phyloP scores from a whole-genome alignment of 768 basidiomycete species.

The Russula lepida region DNA sequence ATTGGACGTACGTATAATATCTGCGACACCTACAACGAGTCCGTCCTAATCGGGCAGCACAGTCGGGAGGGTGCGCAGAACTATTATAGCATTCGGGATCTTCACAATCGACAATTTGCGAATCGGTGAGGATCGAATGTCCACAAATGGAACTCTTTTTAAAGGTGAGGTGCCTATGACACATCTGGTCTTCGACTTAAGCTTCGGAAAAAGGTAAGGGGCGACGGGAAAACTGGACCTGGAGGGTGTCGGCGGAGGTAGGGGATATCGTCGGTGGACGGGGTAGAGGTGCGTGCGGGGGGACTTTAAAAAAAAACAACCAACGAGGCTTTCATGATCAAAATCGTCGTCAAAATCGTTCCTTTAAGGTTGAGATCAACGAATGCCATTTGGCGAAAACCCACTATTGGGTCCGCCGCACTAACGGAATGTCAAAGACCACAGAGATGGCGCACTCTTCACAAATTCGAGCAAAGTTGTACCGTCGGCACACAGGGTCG shows the following conservation, averaged over 20 bases:
- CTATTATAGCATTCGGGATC: constrained; percentile 39
- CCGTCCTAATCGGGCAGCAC: constrained; percentile 27
- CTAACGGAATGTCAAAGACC: not conserved
- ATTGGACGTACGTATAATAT: constrained; percentile 41
- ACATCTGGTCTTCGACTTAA: constrained; percentile 37
- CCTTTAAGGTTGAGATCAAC: constrained; percentile 14
- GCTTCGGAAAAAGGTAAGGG: constrained; percentile 1
- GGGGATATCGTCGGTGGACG: constrained; percentile 12
- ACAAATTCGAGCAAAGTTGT: not conserved
- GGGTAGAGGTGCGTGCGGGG: not conserved
- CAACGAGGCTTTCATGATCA: constrained; percentile 7
- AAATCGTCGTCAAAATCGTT: not conserved
- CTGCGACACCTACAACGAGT: constrained; percentile 38
- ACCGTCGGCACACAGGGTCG: too few relatives aligned
- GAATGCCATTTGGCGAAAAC: not conserved
- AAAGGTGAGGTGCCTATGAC: constrained; percentile 53
- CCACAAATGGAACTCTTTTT: constrained; percentile 42
- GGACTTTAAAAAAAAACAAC: not conserved
- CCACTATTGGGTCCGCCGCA: not conserved
- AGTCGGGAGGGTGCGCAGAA: constrained; percentile 40
- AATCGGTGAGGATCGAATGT: constrained; percentile 42
- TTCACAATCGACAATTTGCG: constrained; percentile 47
- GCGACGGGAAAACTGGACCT: constrained; percentile 3
- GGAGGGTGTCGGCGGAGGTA: constrained; percentile 20
- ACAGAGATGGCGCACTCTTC: not conserved